Conservation (phyloP, 1,284 basidiomycete genomes). For the Ustilago nuda region DNA sequence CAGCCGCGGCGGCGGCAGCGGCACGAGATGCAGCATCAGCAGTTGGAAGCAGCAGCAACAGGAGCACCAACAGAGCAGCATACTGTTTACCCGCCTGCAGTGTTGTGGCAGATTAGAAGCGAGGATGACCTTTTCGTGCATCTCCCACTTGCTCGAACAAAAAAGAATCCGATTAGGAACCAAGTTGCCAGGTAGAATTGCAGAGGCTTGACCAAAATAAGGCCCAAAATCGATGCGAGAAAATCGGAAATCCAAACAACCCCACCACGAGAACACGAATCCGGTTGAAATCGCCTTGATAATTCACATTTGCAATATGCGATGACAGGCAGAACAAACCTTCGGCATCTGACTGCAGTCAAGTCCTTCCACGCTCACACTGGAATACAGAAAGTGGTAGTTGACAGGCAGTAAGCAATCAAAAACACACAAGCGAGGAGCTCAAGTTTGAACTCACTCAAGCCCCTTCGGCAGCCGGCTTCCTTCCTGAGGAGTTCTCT, state of each 20-base stretch:
- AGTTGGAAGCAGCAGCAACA: neutral
- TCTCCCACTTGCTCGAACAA: neutral
- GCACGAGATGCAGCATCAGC: neutral
- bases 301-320: conserved; percentile 4
- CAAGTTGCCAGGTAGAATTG: neutral
- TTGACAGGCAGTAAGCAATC: conserved; percentile 7
- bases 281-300: conserved; percentile 8
- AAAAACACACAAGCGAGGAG: neutral
- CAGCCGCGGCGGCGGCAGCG: conserved; percentile 10
- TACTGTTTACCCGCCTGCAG: conserved; percentile 13
- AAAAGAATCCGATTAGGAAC: conserved; percentile 13
- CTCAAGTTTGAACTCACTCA: neutral
- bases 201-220: conserved; percentile 5
- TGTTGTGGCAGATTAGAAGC: neutral
- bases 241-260: neutral
- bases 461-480: neutral
- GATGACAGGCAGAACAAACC: conserved; percentile 10
- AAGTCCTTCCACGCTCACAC: neutral
- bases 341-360: conserved; percentile 18
- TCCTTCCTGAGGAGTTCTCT: neutral
- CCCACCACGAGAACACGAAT: conserved; percentile 8
- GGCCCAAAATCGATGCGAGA: neutral
- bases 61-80: conserved; percentile 1
- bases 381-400: neutral
- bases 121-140: conserved; percentile 18